A percentile compares a stretch with the other conserved stretches of the same genome.
phyloP scores from a whole-genome alignment of 108 stramenopile species.

The Craspedostauros australis region DNA sequence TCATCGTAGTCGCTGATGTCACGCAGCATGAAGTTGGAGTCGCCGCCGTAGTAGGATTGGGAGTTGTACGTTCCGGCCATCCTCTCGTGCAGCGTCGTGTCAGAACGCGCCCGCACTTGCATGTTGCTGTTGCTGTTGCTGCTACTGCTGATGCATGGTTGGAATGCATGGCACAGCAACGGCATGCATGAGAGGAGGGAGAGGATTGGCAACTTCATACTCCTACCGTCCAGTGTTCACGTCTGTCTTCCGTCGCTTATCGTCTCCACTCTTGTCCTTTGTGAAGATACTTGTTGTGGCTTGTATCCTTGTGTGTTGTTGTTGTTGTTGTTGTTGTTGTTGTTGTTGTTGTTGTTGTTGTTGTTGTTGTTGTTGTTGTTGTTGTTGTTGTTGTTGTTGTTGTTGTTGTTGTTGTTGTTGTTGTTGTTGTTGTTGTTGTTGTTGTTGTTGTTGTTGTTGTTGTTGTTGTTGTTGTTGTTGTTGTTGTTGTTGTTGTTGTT shows the following conservation, averaged over 20 bases:
- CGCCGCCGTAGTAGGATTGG: conserved; percentile 36
- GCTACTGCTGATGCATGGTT: neutral
- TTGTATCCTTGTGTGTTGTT: neutral
- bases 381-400: neutral
- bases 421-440: conserved; percentile 11
- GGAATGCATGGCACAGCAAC: neutral
- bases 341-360: neutral
- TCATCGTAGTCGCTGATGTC: conserved; percentile 50
- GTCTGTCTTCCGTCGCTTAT: neutral
- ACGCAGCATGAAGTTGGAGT: conserved; percentile 31
- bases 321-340: neutral
- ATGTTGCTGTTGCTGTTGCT: conserved; percentile 3
- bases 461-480: conserved; percentile 9
- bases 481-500: conserved; percentile 3
- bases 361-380: neutral
- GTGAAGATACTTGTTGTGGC: neutral
- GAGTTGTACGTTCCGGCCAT: too few species aligned
- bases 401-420: conserved; percentile 9
- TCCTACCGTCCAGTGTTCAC: neutral
- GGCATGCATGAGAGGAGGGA: neutral
- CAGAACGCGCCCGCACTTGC: too few species aligned
- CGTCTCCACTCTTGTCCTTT: neutral
- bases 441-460: conserved; percentile 11
- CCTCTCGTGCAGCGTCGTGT: too few species aligned
- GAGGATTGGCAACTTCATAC: neutral